phyloP scores from a whole-genome alignment of 768 basidiomycete genomes.

The Neoboletus magnificus region DNA sequence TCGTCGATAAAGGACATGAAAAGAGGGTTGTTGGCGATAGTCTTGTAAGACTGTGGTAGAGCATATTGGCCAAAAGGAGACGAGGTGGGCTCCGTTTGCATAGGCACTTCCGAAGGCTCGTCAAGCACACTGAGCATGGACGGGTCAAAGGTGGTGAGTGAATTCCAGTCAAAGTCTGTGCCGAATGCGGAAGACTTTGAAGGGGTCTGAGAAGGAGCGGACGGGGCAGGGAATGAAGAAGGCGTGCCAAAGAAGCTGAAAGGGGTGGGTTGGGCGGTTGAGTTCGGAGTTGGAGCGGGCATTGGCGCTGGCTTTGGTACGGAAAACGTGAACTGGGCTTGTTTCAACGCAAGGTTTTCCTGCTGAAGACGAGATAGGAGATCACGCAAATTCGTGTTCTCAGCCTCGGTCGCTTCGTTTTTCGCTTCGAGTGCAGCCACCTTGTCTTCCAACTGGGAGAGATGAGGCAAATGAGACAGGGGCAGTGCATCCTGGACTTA shows the following conservation, averaged over 20 bases:
- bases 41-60: slow-evolving; percentile 57
- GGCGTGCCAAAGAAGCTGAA: slow-evolving; percentile 29
- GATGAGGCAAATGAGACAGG: slow-evolving; percentile 9
- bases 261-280: slow-evolving; percentile 16
- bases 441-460: slow-evolving; percentile 79
- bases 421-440: slow-evolving; percentile 83
- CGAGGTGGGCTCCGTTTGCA: slow-evolving; percentile 54
- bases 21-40: slow-evolving; percentile 78
- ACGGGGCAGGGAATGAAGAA: slow-evolving; percentile 19
- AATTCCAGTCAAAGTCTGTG: slow-evolving; percentile 54
- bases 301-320: slow-evolving; percentile 49
- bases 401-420: slow-evolving; percentile 64
- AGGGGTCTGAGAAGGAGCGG: slow-evolving; percentile 34
- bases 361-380: slow-evolving; percentile 79
- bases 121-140: slow-evolving; percentile 62
- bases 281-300: slow-evolving; percentile 21
- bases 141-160: slow-evolving; percentile 69
- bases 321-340: slow-evolving; percentile 79
- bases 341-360: slow-evolving; percentile 82
- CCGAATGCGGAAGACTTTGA: slow-evolving; percentile 19
- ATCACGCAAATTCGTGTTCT: slow-evolving; percentile 89
- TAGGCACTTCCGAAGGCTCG: slow-evolving; percentile 56
- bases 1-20: slow-evolving; percentile 81
- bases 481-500: slow-evolving; percentile 40
- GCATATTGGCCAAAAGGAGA: slow-evolving; percentile 47